A percentile compares a stretch with the other conserved stretches of the same genome.
phyloP scores from a whole-genome alignment of 805 yeast genomes.

The Zygosaccharomyces pseudorouxii region DNA sequence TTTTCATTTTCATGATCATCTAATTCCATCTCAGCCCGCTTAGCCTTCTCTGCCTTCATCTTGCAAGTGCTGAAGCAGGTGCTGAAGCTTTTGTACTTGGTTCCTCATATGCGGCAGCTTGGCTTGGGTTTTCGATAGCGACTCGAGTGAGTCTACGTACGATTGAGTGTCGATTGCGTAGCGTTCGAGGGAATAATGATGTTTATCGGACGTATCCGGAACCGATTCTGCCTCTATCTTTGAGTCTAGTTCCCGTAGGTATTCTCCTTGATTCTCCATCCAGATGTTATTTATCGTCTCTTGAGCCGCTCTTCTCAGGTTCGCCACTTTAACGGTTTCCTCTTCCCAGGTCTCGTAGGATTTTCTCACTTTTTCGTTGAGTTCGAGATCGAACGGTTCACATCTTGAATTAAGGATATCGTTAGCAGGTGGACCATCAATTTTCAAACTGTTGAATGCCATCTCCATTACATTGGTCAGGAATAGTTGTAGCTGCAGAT shows the following conservation, averaged over 20 bases:
- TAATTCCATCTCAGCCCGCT: not conserved
- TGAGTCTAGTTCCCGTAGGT: not conserved
- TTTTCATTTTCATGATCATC: not conserved
- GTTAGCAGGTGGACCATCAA: constrained; percentile 36
- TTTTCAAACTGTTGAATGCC: constrained; percentile 49
- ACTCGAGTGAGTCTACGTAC: not conserved
- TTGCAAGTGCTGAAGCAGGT: constrained; percentile 1
- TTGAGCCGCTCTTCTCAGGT: constrained; percentile 52
- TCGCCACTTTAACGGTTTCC: constrained; percentile 53
- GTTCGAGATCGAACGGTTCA: constrained; percentile 66
- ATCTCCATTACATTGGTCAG: constrained; percentile 42
- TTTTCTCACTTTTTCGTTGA: constrained; percentile 56
- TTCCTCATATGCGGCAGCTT: constrained; percentile 1
- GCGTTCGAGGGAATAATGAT: not conserved
- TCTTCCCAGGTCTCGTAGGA: constrained; percentile 57
- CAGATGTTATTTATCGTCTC: constrained; percentile 37
- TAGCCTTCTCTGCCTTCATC: not conserved
- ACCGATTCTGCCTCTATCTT: not conserved
- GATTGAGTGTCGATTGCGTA: not conserved
- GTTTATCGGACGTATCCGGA: not conserved
- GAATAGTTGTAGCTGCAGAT: constrained; percentile 24
- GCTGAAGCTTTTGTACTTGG: constrained; percentile 2
- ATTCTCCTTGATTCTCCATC: not conserved
- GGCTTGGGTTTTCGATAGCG: not conserved
- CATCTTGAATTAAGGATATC: constrained; percentile 31